Base-by-base conservation (phyloP, 192 early-diverging fungal species). In the Coemansia javaensis region DNA sequence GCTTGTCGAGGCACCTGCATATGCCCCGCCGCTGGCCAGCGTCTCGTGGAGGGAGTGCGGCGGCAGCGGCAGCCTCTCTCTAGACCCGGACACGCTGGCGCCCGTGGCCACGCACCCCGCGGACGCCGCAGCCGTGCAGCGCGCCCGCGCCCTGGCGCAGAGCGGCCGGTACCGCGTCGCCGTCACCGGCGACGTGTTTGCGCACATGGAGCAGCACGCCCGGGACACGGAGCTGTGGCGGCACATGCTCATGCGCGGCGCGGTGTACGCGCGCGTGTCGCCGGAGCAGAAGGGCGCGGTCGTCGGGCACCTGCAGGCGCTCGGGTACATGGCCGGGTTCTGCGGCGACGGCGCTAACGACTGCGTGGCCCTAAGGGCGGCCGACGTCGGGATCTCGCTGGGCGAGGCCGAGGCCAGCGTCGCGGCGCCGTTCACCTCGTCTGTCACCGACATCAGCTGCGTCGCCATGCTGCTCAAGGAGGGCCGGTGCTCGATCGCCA, bases 271-370 rank as follows among this genome's bases (percentile, higher is more conserved):
- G 0, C 84, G 97, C 32, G 96, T 98, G 94, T 94, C 93, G 2
- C 97, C 97, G 1, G 97, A 99, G 59, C 88, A 95, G 65, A 99
- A 99, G 56, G 90, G 91, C 30, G 81, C 86, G 37, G 52, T 98
- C 9, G 90, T 99, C 7, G 81, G 85, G 35, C 78, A 80, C 18
- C 58, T 98, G 17, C 93, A 98, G 55, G 72, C 63, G 24, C 77
- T 97, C 9, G 93, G 88, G 15, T 94, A 97, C 63, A 90, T 83
- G 48, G 81, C 90, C 30, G 90, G 91, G 0, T 99, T 99, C 63
- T 97, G 94, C 56, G 95, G 97, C 12, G 97, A 99, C 62, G 97
- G 97, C 5, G 93, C 97, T 5, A 99, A 99, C 49, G 95, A 98
- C 68, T 93, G 90, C 59, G 89, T 90, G 14, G 97, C 95, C 2